phyloP scores from a whole-genome alignment of 2,329 filamentous ascomycete species.

The Immersiporthe knoxdaviesiana region DNA sequence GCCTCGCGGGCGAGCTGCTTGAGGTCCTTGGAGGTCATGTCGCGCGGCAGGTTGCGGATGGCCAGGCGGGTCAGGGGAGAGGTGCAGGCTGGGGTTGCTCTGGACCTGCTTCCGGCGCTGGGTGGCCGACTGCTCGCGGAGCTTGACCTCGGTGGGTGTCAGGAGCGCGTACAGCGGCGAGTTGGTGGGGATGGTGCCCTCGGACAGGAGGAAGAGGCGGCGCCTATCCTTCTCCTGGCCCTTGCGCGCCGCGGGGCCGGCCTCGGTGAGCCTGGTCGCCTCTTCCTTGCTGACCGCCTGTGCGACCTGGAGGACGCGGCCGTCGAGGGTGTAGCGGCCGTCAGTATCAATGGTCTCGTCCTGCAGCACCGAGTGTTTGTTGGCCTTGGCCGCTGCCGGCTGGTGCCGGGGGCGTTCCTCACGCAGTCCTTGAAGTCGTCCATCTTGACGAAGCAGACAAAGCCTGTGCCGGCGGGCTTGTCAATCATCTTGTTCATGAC shows the following conservation, averaged over 20 bases:
- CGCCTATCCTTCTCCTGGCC: conserved; percentile 84
- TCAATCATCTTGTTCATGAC: conserved; percentile 87
- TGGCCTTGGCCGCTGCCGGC: conserved; percentile 45
- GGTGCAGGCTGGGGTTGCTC: conserved; percentile 83
- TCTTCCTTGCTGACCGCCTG: conserved; percentile 84
- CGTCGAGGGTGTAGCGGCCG: conserved; percentile 88
- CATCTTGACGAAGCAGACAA: conserved; percentile 85
- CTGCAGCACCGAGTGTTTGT: conserved; percentile 83
- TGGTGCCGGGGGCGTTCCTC: conserved; percentile 66
- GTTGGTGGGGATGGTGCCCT: conserved; percentile 79
- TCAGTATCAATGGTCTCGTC: conserved; percentile 80
- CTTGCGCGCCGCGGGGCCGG: conserved; percentile 66
- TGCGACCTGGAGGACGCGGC: conserved; percentile 81
- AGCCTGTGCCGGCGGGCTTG: conserved; percentile 87
- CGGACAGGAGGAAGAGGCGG: conserved; percentile 81
- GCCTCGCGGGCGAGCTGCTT: conserved; percentile 90
- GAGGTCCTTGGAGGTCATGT: conserved; percentile 81
- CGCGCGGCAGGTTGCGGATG: conserved; percentile 85
- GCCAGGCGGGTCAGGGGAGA: conserved; percentile 90
- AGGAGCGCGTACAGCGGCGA: conserved; percentile 78
- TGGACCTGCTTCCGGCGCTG: conserved; percentile 91
- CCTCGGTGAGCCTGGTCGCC: conserved; percentile 74
- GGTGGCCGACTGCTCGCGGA: conserved; percentile 83
- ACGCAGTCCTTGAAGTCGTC: conserved; percentile 79
- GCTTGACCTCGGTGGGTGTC: conserved; percentile 77